These are phyloP conservation scores for Serendipita sp. DNA, from an alignment of 768 basidiomycete genomes.

Conservation along the genomic window DNA sequence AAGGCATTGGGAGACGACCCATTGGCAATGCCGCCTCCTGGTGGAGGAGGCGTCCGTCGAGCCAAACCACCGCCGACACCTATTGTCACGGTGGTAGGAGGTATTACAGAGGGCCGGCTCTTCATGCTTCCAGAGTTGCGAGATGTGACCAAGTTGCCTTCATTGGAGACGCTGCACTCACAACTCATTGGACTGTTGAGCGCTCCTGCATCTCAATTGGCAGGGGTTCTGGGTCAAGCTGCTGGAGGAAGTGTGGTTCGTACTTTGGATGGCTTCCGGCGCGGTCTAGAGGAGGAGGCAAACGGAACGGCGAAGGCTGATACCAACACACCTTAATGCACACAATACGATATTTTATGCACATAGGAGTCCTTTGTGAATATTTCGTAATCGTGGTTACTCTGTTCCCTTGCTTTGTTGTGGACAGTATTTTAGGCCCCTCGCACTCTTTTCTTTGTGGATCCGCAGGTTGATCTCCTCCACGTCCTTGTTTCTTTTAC, in stretches of 20 bases:
- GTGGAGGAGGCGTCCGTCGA: constrained; percentile 37
- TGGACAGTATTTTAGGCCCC: background rate
- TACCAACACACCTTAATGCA: background rate
- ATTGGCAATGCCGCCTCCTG: constrained; percentile 44
- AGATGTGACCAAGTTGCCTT: constrained; percentile 56
- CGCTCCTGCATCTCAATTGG: constrained; percentile 54
- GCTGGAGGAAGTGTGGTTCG: constrained; percentile 50
- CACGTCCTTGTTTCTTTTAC: background rate
- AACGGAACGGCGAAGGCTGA: background rate
- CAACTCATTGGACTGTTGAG: constrained; percentile 78
- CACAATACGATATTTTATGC: background rate
- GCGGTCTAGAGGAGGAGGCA: constrained; percentile 37
- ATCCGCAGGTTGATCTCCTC: background rate
- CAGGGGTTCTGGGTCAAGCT: constrained; percentile 51
- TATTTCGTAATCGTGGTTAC: background rate
- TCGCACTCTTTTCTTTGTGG: background rate
- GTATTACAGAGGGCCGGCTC: constrained; percentile 59
- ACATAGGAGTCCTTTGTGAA: background rate
- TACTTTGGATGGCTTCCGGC: constrained; percentile 59
- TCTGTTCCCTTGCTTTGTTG: background rate
- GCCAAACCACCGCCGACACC: constrained; percentile 32
- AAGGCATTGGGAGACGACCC: constrained; percentile 46
- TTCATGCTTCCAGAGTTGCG: constrained; percentile 42
- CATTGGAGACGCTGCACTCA: constrained; percentile 56
- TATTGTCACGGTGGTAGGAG: constrained; percentile 58